Conservation (phyloP, 2,329 filamentous ascomycete genomes). For the Aureobasidium sp. region DNA sequence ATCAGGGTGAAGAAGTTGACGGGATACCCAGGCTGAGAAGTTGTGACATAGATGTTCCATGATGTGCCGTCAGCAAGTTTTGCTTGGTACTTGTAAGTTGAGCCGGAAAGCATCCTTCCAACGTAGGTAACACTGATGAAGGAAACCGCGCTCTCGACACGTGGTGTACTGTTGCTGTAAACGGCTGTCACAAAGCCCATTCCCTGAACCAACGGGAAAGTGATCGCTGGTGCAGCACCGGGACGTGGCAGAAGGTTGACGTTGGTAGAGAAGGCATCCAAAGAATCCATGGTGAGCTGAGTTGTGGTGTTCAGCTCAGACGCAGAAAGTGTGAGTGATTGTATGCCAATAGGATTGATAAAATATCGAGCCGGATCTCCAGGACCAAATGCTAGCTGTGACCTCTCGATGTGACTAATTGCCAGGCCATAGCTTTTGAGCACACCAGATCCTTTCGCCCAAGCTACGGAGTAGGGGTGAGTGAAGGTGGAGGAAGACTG, state of each 20-base stretch:
- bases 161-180: slow-evolving; percentile 59
- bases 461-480: slow-evolving; percentile 48
- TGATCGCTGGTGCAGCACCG: slow-evolving; percentile 49
- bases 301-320: slow-evolving; percentile 58
- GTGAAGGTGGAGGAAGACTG: slow-evolving; percentile 64
- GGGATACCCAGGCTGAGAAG: slow-evolving; percentile 47
- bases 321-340: slow-evolving; percentile 73
- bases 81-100: slow-evolving; percentile 68
- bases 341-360: slow-evolving; percentile 71
- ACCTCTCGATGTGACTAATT: slow-evolving; percentile 62
- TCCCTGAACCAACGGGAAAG: slow-evolving; percentile 78
- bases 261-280: slow-evolving; percentile 51
- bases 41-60: slow-evolving; percentile 74
- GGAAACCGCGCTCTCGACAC: slow-evolving; percentile 65
- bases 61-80: slow-evolving; percentile 57
- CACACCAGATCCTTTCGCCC: slow-evolving; percentile 41
- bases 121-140: slow-evolving; percentile 54
- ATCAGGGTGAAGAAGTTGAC: slow-evolving; percentile 52
- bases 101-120: slow-evolving; percentile 47
- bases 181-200: slow-evolving; percentile 78
- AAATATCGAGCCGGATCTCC: slow-evolving; percentile 49
- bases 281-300: slow-evolving; percentile 43
- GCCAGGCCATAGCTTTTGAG: slow-evolving; percentile 67
- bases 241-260: slow-evolving; percentile 55
- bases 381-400: slow-evolving; percentile 43